Evolutionary conservation across 2,329 filamentous ascomycete species (phyloP).

Genomic region (Xylariales sp.): DNA sequence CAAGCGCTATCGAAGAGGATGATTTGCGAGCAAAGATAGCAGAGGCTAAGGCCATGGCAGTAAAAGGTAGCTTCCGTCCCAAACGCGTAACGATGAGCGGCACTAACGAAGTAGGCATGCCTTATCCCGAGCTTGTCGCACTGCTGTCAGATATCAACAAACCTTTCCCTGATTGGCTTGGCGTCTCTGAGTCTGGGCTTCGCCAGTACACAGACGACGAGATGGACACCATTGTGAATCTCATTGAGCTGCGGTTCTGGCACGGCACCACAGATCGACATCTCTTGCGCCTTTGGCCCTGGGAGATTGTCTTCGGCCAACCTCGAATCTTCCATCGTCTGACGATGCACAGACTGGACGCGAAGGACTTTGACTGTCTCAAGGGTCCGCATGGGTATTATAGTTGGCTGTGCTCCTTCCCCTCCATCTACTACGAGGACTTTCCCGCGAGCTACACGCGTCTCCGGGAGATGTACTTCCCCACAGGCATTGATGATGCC

Average conservation of each 20-base stretch:
- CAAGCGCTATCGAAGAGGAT: background rate
- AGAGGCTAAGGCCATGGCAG: background rate
- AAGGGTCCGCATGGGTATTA: background rate
- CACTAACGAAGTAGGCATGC: background rate
- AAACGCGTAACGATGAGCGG: background rate
- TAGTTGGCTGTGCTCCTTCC: background rate
- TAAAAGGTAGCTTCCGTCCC: background rate
- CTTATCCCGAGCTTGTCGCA: slow-evolving; percentile 2
- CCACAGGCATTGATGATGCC: slow-evolving; percentile 10
- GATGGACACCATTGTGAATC: slow-evolving; percentile 4
- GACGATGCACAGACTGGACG: background rate
- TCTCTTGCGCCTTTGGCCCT: slow-evolving; percentile 1
- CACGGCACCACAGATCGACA: background rate
- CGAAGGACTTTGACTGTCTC: background rate
- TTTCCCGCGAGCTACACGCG: slow-evolving; percentile 2
- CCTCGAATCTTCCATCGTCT: slow-evolving; percentile 7
- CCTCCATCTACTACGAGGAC: slow-evolving; percentile 1
- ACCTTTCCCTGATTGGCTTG: slow-evolving; percentile 7
- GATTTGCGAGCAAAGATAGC: too few relatives aligned
- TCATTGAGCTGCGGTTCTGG: slow-evolving; percentile 12
- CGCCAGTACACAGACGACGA: slow-evolving; percentile 4
- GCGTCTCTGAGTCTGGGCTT: background rate
- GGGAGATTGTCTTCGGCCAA: slow-evolving; percentile 8
- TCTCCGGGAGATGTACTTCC: slow-evolving; percentile 9
- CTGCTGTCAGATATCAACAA: background rate